Percentiles rank a stretch among this genome's conserved stretches.
phyloP scores from a whole-genome alignment of 306 rosid species.

The Urtica urens region DNA sequence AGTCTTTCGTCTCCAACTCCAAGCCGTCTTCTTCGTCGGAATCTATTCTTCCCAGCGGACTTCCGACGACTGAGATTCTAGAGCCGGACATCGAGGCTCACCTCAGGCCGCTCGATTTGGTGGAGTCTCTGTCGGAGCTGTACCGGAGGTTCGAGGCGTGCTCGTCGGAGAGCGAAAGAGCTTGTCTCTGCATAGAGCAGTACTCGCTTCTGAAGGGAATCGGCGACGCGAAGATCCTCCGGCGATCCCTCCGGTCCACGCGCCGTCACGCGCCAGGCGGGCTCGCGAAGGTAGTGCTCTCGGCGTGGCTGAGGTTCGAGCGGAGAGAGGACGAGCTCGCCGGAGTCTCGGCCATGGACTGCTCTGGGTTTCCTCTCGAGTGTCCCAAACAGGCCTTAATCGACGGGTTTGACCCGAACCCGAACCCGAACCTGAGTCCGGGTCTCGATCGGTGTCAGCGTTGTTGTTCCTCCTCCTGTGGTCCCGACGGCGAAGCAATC shows the following conservation, averaged over 20 bases:
- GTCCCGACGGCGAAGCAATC: constrained; percentile 20
- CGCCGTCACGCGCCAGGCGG: constrained; percentile 50
- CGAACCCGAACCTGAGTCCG: constrained; percentile 23
- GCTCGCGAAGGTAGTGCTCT: constrained; percentile 52
- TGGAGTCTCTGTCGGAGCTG: constrained; percentile 46
- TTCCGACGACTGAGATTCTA: constrained; percentile 44
- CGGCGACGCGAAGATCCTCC: constrained; percentile 54
- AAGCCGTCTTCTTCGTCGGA: constrained; percentile 19
- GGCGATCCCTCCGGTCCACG: constrained; percentile 54
- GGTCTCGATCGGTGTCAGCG: constrained; percentile 33
- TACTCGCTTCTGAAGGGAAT: constrained; percentile 40
- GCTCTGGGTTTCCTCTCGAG: constrained; percentile 53
- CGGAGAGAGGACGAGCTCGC: constrained; percentile 73
- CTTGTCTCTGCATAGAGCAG: constrained; percentile 41
- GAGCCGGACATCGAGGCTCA: constrained; percentile 58
- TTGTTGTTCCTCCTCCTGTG: constrained; percentile 19
- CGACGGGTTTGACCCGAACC: constrained; percentile 32
- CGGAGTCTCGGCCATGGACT: constrained; percentile 38
- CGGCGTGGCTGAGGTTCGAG: constrained; percentile 69
- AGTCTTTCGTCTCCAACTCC: constrained; percentile 40
- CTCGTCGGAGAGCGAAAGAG: constrained; percentile 28
- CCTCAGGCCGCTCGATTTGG: constrained; percentile 45
- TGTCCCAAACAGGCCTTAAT: constrained; percentile 62
- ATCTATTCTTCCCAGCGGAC: constrained; percentile 36
- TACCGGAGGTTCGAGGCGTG: constrained; percentile 36